Conservation (phyloP, 352 stramenopile genomes). For the Pythium aristosporum region DNA sequence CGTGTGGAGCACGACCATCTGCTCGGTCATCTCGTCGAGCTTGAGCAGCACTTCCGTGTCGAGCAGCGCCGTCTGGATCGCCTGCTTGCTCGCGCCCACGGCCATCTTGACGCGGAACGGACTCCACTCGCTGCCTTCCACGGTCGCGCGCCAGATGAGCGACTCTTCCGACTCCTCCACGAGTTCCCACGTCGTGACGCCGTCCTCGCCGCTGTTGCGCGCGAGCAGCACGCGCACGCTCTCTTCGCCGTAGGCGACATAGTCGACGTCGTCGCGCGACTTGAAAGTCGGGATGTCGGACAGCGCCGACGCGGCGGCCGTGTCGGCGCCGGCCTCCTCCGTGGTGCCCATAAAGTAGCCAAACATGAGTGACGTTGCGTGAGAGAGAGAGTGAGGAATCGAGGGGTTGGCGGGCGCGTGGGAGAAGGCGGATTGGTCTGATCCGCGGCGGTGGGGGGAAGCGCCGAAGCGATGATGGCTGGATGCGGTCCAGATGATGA, state of each 20-base stretch:
- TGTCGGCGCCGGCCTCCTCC: not conserved
- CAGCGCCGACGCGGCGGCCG: constrained; percentile 11
- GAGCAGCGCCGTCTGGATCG: constrained; percentile 57
- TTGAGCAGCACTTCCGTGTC: constrained; percentile 63
- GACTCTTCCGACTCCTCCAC: constrained; percentile 50
- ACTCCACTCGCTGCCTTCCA: constrained; percentile 65
- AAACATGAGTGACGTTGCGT: constrained; percentile 14
- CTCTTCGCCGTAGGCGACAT: constrained; percentile 53
- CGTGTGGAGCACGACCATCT: constrained; percentile 50
- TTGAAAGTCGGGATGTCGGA: constrained; percentile 38
- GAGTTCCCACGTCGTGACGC: constrained; percentile 71
- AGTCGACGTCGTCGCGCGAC: constrained; percentile 57
- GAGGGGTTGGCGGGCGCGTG: not conserved
- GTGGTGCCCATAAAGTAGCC: constrained; percentile 23
- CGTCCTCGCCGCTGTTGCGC: constrained; percentile 59
- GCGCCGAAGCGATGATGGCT: not conserved
- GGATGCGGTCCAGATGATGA: constrained; percentile 1
- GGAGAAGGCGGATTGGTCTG: constrained; percentile 1
- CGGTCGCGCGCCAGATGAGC: constrained; percentile 63
- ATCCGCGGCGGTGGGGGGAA: not conserved
- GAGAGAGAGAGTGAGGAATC: not conserved
- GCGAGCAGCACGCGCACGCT: constrained; percentile 64
- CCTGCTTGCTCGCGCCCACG: constrained; percentile 52
- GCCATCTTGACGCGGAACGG: constrained; percentile 59
- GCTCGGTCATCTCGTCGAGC: constrained; percentile 83